Base-by-base conservation (phyloP, 2,329 filamentous ascomycete genomes). In the Onygenales sp. region DNA sequence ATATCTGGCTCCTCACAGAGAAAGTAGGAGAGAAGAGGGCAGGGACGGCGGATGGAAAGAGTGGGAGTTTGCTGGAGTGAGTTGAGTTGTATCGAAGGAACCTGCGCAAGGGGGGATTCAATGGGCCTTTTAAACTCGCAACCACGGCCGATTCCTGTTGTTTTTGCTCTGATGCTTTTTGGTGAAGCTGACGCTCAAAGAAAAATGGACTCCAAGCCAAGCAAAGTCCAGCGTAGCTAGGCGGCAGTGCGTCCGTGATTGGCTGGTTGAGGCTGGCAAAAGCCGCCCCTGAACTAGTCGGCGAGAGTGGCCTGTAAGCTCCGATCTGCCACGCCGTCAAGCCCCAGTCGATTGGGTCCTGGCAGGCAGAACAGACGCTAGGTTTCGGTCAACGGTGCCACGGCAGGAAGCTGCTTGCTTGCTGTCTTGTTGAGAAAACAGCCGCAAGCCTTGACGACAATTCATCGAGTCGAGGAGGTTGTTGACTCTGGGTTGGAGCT, bases 211-310 rank as follows among this genome's bases (percentile, higher is more conserved):
- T 13, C 39, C 14, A 14, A 42, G 39, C 39, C 14, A 42, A 14
- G 39, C 1, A 53, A 52, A 2, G 49, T 46, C 54, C 57, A 57
- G 41, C 9, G 38, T 21, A 11, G 63, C 61, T 11, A 53, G 53
- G 42, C 48, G 48, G 44, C 57, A 52, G 58, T 66, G 66, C 17
- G 61, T 54, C 2, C 64, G 64, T 17, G 69, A 70, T 21, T 64
- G 63, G 7, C 49, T 10, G 10, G 8, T 42, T 14, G 11, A 14
- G 5, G 21, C 21, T 27, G 31, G 35, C 5, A 27, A n/a, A 27
- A 32, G 17, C 27, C 17, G 35, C 46, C 46, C 46, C 35, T 49
- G 46, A 49, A 11, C 46, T 48, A 13, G 17, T 27, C 17, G 46
- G 46, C 14, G 35, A 27, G 13, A n/a, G 35, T 9, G 17, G 11